phyloP scores from a whole-genome alignment of 225 moss, liverwort and hornwort genomes.

The Lunularia cruciata region DNA sequence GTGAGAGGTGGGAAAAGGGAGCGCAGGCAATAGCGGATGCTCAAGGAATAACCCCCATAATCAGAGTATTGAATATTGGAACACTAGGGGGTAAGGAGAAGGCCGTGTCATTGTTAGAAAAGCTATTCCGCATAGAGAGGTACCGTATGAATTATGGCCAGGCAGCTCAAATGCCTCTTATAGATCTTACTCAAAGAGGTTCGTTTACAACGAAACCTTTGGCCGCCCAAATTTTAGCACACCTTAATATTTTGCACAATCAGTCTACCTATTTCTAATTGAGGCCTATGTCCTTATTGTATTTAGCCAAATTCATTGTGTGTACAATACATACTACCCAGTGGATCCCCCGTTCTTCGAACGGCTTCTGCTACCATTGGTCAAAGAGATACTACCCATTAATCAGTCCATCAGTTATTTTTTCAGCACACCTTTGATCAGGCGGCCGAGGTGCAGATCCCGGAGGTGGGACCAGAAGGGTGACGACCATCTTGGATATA shows the following conservation, averaged over 20 bases:
- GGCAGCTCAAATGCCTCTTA: slow-evolving; percentile 89
- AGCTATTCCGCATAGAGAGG: slow-evolving; percentile 83
- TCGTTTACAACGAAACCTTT: slow-evolving; percentile 69
- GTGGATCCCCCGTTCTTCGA: no score
- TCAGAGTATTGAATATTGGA: slow-evolving; percentile 71
- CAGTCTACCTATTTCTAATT: slow-evolving; percentile 87
- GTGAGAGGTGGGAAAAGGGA: slow-evolving; percentile 56
- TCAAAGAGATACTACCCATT: no score
- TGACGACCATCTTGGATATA: no score
- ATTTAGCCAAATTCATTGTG: slow-evolving; percentile 21
- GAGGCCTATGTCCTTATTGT: slow-evolving; percentile 7
- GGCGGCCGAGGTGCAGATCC: no score
- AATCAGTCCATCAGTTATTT: no score
- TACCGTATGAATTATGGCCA: slow-evolving; percentile 62
- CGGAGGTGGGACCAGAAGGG: no score
- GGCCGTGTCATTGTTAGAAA: slow-evolving; percentile 84
- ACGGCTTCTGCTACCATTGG: no score
- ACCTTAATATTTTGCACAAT: slow-evolving; percentile 86
- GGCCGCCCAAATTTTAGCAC: slow-evolving; percentile 87
- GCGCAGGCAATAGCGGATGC: slow-evolving; percentile 75
- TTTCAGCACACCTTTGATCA: no score
- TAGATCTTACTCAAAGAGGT: slow-evolving; percentile 92
- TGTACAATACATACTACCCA: slow-evolving; percentile 14
- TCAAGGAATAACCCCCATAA: slow-evolving; percentile 66
- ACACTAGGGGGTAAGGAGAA: slow-evolving; percentile 75